Evolutionary conservation across 129 eudicot species (phyloP).

Genomic region (Tanacetum coccineum): DNA sequence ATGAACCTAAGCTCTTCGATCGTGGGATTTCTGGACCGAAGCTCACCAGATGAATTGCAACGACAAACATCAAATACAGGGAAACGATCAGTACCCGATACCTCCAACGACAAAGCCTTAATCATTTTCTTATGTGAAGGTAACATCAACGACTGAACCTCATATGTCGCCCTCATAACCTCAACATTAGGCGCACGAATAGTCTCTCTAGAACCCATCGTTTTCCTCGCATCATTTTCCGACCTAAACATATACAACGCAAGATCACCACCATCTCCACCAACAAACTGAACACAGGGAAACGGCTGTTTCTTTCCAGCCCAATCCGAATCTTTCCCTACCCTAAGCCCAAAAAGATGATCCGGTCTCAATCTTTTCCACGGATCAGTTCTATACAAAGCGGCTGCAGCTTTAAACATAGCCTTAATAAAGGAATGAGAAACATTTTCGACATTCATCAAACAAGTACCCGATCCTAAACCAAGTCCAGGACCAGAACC

Average conservation of each 20-base stretch:
- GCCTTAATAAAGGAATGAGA: constrained; percentile 37
- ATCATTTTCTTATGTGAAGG: constrained; percentile 53
- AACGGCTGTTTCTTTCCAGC: constrained; percentile 52
- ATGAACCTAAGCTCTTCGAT: constrained; percentile 61
- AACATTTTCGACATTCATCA: constrained; percentile 47
- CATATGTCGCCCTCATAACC: constrained; percentile 54
- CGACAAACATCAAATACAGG: constrained; percentile 58
- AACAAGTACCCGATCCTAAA: constrained; percentile 59
- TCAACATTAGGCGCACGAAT: constrained; percentile 50
- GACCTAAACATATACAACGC: constrained; percentile 58
- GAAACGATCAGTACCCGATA: constrained; percentile 40
- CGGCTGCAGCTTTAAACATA: constrained; percentile 60
- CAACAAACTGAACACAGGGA: constrained; percentile 51
- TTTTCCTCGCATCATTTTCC: constrained; percentile 42
- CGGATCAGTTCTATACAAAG: constrained; percentile 58
- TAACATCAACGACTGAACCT: constrained; percentile 42
- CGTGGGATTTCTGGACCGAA: constrained; percentile 51
- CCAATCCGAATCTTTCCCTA: constrained; percentile 69
- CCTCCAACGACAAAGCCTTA: constrained; percentile 46
- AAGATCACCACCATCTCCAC: constrained; percentile 72
- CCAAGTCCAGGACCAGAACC: constrained; percentile 76
- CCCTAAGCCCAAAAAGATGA: constrained; percentile 51
- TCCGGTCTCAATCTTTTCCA: constrained; percentile 65
- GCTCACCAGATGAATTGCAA: constrained; percentile 41
- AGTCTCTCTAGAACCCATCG: constrained; percentile 51